Base-by-base conservation (phyloP, 257 asterid species). In the Leonotis leonurus region DNA sequence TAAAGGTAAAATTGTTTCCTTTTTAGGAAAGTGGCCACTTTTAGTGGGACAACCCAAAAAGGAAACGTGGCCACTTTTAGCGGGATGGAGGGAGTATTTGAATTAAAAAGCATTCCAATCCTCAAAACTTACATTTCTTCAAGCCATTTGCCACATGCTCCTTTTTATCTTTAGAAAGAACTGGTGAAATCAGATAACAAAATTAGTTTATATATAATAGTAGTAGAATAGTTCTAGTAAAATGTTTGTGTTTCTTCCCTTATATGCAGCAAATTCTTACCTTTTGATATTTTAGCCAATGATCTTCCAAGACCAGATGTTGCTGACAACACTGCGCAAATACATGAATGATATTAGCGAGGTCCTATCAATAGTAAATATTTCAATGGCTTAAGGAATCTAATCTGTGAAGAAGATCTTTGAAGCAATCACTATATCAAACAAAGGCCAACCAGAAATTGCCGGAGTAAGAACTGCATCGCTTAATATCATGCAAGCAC, bases 391-490 rank as follows among this genome's bases (percentile, higher is more conserved):
- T 35, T 18, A 37, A 46, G 16, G 0, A 37, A 21, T 36, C 32
- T 43, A 68, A 27, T 57, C 57, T n/a, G 41, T 6, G 33, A 46
- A 20, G 49, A 51, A 55, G 5, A 63, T 56, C 18, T 59, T 27
- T 6, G 0, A 35, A 63, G 32, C 21, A 49, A 54, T 36, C 27
- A 44, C 14, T 5, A 32, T 36, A 45, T 17, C 37, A 40, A 39
- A 68, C 33, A 69, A 45, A 29, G 16, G 66, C 90, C 14, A 59
- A 92, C 99, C 94, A 66, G 96, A 92, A 71, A 92, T 75, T 25
- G 97, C 85, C n/a, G 99, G 99, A 25, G 97, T 89, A 51, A 92
- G 88, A 68, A 86, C 78, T 59, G 93, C 95, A 70, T 92, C 99
- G 21, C 89, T 71, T 25, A 92, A 68, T 65, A 89, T 89, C 95